These are phyloP conservation scores for Ceratocystiopsis brevicomis DNA, from an alignment of 2,329 filamentous ascomycete genomes.

Conservation along the genomic window DNA sequence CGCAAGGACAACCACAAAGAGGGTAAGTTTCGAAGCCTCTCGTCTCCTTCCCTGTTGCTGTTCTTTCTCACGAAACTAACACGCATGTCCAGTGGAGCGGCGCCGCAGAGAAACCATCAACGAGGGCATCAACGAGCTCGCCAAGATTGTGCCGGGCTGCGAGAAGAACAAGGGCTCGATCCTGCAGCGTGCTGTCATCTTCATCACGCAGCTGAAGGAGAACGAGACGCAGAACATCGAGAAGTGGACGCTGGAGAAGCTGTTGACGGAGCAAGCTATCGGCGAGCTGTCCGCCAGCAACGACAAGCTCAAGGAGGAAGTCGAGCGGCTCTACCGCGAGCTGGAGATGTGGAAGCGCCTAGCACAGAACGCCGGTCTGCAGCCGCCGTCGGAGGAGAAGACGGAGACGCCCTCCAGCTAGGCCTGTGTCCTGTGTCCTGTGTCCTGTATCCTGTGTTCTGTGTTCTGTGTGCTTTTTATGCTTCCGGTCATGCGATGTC, in stretches of 20 bases:
- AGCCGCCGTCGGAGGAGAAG: constrained; percentile 17
- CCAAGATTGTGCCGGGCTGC: constrained; percentile 91
- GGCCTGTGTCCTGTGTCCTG: neutral
- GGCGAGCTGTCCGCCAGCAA: constrained; percentile 73
- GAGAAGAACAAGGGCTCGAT: constrained; percentile 99
- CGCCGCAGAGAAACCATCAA: constrained; percentile 96
- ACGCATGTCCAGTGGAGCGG: constrained; percentile 53
- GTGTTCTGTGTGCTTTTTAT: neutral
- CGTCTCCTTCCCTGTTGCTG: no score
- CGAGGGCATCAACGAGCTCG: constrained; percentile 93
- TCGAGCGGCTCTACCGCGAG: constrained; percentile 59
- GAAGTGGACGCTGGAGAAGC: constrained; percentile 82
- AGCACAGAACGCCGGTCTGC: constrained; percentile 39
- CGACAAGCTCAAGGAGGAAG: constrained; percentile 69
- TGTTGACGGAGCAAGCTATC: constrained; percentile 75
- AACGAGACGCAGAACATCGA: constrained; percentile 89
- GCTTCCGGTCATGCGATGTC: no score
- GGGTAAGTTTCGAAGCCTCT: constrained; percentile 43
- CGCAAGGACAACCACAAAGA: constrained; percentile 98
- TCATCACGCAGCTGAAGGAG: constrained; percentile 86
- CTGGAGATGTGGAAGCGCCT: constrained; percentile 61
- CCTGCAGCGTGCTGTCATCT: constrained; percentile 77
- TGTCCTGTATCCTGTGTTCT: neutral
- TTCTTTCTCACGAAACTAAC: neutral
- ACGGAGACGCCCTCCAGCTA: constrained; percentile 16